Percentiles rank a stretch among this genome's conserved stretches.
Evolutionary conservation across 768 basidiomycete genomes (phyloP).

Genomic region (Serendipita sp.): DNA sequence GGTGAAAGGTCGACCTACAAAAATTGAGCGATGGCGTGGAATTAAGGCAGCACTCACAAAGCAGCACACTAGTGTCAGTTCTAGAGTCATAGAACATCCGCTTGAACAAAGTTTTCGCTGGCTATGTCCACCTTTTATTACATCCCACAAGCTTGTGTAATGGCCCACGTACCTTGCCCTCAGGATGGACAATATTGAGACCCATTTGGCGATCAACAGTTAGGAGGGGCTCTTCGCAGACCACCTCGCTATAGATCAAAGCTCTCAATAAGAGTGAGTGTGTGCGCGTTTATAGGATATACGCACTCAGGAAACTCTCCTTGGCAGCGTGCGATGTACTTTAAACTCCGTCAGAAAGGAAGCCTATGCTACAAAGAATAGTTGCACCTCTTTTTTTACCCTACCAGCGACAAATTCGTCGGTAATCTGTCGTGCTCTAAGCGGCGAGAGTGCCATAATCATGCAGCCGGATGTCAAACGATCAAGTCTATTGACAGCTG

Average conservation of each 20-base stretch:
- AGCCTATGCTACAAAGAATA: neutral
- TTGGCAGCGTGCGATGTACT: slow-evolving; percentile 70
- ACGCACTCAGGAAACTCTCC: slow-evolving; percentile 77
- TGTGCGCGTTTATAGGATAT: neutral
- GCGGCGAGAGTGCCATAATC: slow-evolving; percentile 67
- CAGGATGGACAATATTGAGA: slow-evolving; percentile 84
- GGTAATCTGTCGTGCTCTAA: slow-evolving; percentile 52
- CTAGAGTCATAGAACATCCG: slow-evolving; percentile 62
- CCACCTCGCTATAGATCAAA: slow-evolving; percentile 47
- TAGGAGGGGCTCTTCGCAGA: slow-evolving; percentile 71
- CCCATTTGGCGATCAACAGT: slow-evolving; percentile 96
- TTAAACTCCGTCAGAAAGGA: neutral
- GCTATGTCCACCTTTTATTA: slow-evolving; percentile 24
- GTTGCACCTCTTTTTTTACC: slow-evolving; percentile 51
- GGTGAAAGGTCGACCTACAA: slow-evolving; percentile 66
- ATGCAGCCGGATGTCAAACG: slow-evolving; percentile 88
- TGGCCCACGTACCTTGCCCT: slow-evolving; percentile 56
- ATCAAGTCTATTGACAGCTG: slow-evolving; percentile 90
- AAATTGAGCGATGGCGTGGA: slow-evolving; percentile 3
- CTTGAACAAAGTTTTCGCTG: slow-evolving; percentile 77
- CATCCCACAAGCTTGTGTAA: neutral
- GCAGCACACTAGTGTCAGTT: slow-evolving; percentile 73
- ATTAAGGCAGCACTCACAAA: slow-evolving; percentile 35
- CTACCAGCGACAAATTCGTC: slow-evolving; percentile 67
- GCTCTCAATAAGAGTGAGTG: neutral